These are phyloP conservation scores for Aspergillus sclerotioniger DNA, from an alignment of 495 filamentous ascomycete species.

Conservation along the genomic window DNA sequence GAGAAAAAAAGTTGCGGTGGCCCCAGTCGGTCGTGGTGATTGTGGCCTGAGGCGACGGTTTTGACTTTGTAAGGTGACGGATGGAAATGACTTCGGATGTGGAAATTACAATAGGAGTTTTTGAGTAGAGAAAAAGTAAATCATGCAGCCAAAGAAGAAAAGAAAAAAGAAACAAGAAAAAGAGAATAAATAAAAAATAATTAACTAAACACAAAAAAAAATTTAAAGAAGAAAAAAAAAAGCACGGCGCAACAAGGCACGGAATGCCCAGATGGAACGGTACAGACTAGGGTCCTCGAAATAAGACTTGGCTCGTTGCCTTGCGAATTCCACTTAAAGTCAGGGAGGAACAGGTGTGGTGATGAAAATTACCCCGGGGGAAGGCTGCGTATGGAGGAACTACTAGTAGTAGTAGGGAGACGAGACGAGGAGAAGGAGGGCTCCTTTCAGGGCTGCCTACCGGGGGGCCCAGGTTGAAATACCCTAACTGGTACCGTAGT, in stretches of 20 bases:
- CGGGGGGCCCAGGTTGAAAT: conserved; percentile 19
- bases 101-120: conserved; percentile 8
- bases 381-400: neutral
- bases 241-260: conserved; percentile 24
- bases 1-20: conserved; percentile 29
- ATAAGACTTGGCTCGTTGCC: conserved; percentile 12
- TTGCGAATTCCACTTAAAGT: conserved; percentile 6
- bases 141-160: neutral
- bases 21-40: conserved; percentile 17
- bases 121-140: no score
- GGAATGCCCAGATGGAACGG: conserved; percentile 28
- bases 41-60: conserved; percentile 34
- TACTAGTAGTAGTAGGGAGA: neutral
- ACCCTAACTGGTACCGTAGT: conserved; percentile 1
- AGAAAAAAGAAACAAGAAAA: conserved; percentile 16
- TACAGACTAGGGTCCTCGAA: conserved; percentile 16
- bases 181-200: conserved; percentile 14
- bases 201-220: conserved; percentile 17
- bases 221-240: conserved; percentile 14
- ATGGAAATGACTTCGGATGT: conserved; percentile 24
- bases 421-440: conserved; percentile 5
- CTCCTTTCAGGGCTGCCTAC: conserved; percentile 17
- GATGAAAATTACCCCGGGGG: conserved; percentile 9
- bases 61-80: neutral
- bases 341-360: neutral